Conservation (phyloP, 306 rosid species). For the Fragaria vesca region DNA sequence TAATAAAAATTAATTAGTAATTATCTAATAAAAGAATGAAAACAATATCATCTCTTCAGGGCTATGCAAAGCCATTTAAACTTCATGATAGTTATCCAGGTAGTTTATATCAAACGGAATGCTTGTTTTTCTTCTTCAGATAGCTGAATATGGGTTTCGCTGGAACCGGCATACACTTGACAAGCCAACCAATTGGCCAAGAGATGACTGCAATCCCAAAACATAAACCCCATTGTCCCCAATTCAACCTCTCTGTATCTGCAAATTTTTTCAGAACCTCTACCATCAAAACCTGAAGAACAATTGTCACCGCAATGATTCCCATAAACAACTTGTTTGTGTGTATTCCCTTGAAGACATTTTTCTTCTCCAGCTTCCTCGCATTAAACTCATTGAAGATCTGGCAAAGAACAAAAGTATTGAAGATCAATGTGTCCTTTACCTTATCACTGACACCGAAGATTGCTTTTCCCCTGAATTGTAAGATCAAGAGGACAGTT, state of each 20-base stretch:
- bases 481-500: slow-evolving; percentile 21
- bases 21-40: background rate
- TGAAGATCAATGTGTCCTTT: slow-evolving; percentile 39
- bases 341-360: slow-evolving; percentile 36
- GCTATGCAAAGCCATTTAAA: background rate
- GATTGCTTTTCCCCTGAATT: slow-evolving; percentile 27
- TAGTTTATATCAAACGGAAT: background rate
- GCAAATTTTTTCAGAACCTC: slow-evolving; percentile 42
- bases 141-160: slow-evolving; percentile 24
- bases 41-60: background rate
- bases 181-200: slow-evolving; percentile 41
- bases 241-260: slow-evolving; percentile 33
- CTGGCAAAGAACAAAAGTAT: slow-evolving; percentile 40
- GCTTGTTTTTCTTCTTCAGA: background rate
- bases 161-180: slow-evolving; percentile 35
- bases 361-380: slow-evolving; percentile 39
- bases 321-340: slow-evolving; percentile 38
- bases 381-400: slow-evolving; percentile 45
- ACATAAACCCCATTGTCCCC: slow-evolving; percentile 39
- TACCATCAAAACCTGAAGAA: slow-evolving; percentile 40
- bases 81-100: background rate
- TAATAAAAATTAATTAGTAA: background rate
- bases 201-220: slow-evolving; percentile 30
- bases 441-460: slow-evolving; percentile 27
- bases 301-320: slow-evolving; percentile 24